Conservation (phyloP, 2,329 filamentous ascomycete genomes). For the Aspergillus aculeatinus region DNA sequence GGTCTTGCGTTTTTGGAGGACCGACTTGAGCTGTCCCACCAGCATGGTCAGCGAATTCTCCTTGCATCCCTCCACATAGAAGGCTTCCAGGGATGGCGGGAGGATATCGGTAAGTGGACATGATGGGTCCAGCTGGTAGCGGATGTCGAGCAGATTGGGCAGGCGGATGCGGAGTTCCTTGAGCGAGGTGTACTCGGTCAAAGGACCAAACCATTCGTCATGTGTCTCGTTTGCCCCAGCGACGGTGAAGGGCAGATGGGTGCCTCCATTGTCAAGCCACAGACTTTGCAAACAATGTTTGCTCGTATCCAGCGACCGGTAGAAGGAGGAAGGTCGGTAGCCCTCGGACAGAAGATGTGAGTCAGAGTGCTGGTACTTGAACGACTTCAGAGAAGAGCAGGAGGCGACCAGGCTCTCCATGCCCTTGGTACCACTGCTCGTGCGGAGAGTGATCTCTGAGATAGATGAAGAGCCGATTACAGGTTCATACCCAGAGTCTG, state of each 20-base stretch:
- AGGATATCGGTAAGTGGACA: conserved; percentile 25
- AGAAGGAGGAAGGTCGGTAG: conserved; percentile 28
- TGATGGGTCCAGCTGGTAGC: conserved; percentile 26
- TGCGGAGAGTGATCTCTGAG: conserved; percentile 25
- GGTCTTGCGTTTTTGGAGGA: conserved; percentile 22
- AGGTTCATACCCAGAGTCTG: not conserved
- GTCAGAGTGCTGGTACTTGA: conserved; percentile 36
- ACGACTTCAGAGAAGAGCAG: conserved; percentile 25
- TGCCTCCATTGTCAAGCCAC: conserved; percentile 31
- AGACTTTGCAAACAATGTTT: conserved; percentile 27
- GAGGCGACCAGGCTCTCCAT: conserved; percentile 24
- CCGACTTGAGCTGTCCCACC: conserved; percentile 22
- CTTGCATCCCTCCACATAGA: conserved; percentile 32
- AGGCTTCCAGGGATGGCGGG: conserved; percentile 22
- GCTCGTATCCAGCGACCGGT: conserved; percentile 24
- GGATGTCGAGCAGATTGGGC: conserved; percentile 32
- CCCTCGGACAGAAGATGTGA: conserved; percentile 26
- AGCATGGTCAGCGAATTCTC: conserved; percentile 28
- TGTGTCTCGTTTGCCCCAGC: conserved; percentile 29
- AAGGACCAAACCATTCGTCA: conserved; percentile 32
- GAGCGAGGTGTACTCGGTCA: conserved; percentile 28
- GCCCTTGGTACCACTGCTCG: conserved; percentile 28
- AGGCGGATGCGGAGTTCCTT: conserved; percentile 32
- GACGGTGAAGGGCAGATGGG: conserved; percentile 31
- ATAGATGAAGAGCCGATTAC: conserved; percentile 18